Evolutionary conservation across 2,329 filamentous ascomycete genomes (phyloP), one percentile per base, ranked within the genome.

Genomic region (Botrytis byssoidea): DNA sequence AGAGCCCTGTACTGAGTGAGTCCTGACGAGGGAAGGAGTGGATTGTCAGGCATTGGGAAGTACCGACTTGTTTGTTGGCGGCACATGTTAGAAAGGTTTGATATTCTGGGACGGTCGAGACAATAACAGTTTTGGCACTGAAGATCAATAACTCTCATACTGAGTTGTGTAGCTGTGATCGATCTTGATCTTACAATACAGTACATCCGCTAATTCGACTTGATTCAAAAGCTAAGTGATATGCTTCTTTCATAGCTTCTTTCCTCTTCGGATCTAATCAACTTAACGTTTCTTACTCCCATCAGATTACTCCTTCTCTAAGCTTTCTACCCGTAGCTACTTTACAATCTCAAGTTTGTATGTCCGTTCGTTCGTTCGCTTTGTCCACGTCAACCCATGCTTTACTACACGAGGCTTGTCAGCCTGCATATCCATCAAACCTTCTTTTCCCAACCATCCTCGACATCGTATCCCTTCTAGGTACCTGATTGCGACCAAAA

Each of bases 371-470:
- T 46, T 25, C 22, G 16, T 29, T 68, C 25, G 46, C 29, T 40
- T 68, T 55, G 65, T 57, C 48, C 65, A 35, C 65, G 48, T 68
- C 65, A 20, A 42, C 66, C 48, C 48, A 68, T 42, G 66, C 20
- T 57, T n/a, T 16, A 14, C 25, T 8, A 32, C 37, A 42, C 46
- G 46, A 55, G 35, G n/a, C 4, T 68, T 40, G 66, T 68, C 48
- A 57, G 32, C 48, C 65, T 42, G 46, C 64, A 67, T 67, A 29
- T 57, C 35, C 48, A 44, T 51, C 66, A 44, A 68, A 32, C 35
- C 48, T 42, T 68, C 63, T 37, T 48, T 55, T 55, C 51, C 51
- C n/a, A 29, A 55, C 51, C n/a, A 55, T 48, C 44, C 22, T 66
- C 32, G n/a, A 18, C 48, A 57, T 57, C 66, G 20, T 42, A 57